Base-by-base conservation (phyloP, 495 filamentous ascomycete genomes). In the Jackrogersella multiformis region DNA sequence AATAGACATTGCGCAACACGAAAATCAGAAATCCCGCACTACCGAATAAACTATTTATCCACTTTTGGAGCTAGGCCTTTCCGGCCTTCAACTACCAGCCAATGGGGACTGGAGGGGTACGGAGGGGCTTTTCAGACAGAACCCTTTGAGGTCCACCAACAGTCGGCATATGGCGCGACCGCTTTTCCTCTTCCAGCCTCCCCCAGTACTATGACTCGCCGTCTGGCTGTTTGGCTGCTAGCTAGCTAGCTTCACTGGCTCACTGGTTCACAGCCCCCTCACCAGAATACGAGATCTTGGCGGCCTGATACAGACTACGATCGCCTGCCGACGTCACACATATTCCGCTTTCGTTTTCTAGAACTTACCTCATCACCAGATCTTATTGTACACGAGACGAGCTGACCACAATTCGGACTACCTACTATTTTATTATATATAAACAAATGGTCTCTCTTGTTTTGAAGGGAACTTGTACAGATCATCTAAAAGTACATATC, bases 231-330 rank as follows among this genome's bases (percentile, higher is more conserved):
- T n/a, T n/a, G n/a, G n/a, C n/a, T n/a, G n/a, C n/a, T n/a, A n/a
- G n/a, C n/a, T n/a, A n/a, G n/a, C n/a, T n/a, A n/a, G n/a, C n/a
- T n/a, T n/a, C n/a, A n/a, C n/a, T n/a, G n/a, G n/a, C n/a, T n/a
- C n/a, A n/a, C n/a, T n/a, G 48, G 9, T 56, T 48, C 56, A 69
- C 41, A 69, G 61, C 67, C 61, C 67, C 66, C 56, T 53, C 28
- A 53, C 7, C 1, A 23, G 30, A 70, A 70, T 70, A 70, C 67
- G 67, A 70, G 67, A 56, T 70, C 67, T 70, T 65, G 67, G 67
- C 67, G 38, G 42, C 38, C 61, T 9, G 45, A 62, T 52, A 45
- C 45, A 61, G 61, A 15, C 28, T 36, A 55, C 38, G 67, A 70
- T 70, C 67, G 38, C 36, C 67, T 30, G 16, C 61, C 41, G 67